Evolutionary conservation across 129 eudicot genomes (phyloP), one percentile per base, ranked within the genome.

Genomic region (Ambrosia artemisiifolia): DNA sequence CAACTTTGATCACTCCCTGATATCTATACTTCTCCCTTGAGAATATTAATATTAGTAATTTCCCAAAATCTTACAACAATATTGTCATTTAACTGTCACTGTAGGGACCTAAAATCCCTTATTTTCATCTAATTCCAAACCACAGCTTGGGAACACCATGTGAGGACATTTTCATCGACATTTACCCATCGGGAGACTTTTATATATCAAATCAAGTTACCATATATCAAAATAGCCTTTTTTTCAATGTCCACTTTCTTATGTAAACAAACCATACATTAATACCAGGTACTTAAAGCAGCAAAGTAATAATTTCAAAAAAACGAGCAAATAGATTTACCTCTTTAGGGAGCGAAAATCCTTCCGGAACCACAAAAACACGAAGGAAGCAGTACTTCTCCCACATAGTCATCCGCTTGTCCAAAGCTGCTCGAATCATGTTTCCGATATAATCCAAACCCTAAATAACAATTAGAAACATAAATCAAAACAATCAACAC

Each of bases 361-460:
- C 88, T 71, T 79, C 80, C 0, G 98, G 98, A 56, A 90, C 95
- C 19, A 20, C 57, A 63, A 93, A 93, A 79, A 88, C 74, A 51
- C 76, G 83, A 35, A 66, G 81, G 43, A 87, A 81, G 61, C 95
- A 93, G 47, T 89, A 93, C 73, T 85, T 78, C 84, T 89, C 98
- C 98, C 98, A 93, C 82, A 71, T 67, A 35, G 71, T 67, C 78
- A 93, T 30, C 53, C 90, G 81, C 77, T 80, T 76, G 71, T 89
- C 81, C 69, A 90, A 70, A 1, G 83, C 75, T 43, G 79, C 75
- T 53, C 80, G 88, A 43, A 92, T 72, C 78, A 67, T 74, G 48
- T 79, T 48, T 75, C 65, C 71, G 51, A 93, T 46, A 35, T 42
- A 66, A 55, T 78, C 74, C 72, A 85, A 83, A 69, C 98, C 98